Base-by-base conservation (phyloP, 371 early-diverging fungal genomes). In the Thermomucor indicae-seudaticae region DNA sequence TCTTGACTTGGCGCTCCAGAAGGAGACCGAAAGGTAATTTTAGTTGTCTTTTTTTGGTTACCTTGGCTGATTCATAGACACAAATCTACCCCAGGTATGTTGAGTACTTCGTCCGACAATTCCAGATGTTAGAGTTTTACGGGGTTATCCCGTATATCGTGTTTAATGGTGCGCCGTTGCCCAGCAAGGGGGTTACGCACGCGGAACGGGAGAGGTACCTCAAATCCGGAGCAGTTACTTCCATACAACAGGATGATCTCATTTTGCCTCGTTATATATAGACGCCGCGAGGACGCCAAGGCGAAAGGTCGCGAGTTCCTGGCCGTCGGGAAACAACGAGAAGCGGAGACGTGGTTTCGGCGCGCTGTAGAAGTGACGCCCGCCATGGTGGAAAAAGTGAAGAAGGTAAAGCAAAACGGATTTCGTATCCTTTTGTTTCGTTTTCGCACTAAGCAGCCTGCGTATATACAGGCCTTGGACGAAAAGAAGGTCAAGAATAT, bases 131-230 rank as follows among this genome's bases (percentile, higher is more conserved):
- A 23, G 62, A 70, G 25, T 65, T 80, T 55, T 64, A 83, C 58
- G 75, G 75, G n/a, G 82, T 99, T 16, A 79, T 55, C 17, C 98
- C 98, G 0, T 58, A 90, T 25, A 65, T 99, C 41, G 99, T 99
- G 3, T 98, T 99, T 75, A 99, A 99, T 65, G 99, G 99, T 24
- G 92, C 91, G 12, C 69, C 70, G 34, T 71, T 98, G 6, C 96
- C 96, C 0, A 80, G 90, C 35, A 99, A 99, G 62, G 57, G 65
- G 17, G 56, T 51, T 8, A 98, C 97, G 0, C 91, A 91, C 56
- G 54, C 65, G 14, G 83, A 86, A 24, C 79, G 99, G 14, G 53
- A 68, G 45, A 39, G 53, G 79, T 79, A 70, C n/a, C n/a, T n/a
- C n/a, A n/a, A 35, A 60, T 58, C 16, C 35, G 42, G 11, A 51